Evolutionary conservation across 2,329 filamentous ascomycete genomes (phyloP).

Genomic region (Alternaria incomplexa): DNA sequence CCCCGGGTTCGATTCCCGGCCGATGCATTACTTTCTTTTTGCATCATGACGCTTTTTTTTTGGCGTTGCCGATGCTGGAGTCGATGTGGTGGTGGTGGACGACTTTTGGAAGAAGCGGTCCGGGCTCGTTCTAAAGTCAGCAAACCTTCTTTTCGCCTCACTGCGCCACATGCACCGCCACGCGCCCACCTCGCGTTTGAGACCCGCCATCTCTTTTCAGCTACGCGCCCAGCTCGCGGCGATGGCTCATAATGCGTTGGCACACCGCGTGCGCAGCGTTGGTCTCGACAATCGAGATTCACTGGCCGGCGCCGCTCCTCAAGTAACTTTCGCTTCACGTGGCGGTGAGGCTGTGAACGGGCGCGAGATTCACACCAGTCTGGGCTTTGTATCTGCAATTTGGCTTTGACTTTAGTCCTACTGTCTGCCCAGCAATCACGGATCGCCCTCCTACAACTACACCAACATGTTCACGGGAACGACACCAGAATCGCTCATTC

Average conservation of each 20-base stretch:
- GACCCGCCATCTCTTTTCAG: conserved; percentile 26
- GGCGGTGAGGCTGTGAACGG: conserved; percentile 9
- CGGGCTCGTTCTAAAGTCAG: background rate
- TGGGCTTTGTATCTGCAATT: background rate
- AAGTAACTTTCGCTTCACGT: background rate
- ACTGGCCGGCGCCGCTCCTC: background rate
- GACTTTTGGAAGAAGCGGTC: background rate
- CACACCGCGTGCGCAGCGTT: background rate
- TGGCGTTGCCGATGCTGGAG: background rate
- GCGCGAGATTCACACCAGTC: background rate
- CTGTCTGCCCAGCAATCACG: background rate
- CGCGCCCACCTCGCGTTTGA: conserved; percentile 20
- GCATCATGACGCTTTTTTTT: background rate
- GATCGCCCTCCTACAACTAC: background rate
- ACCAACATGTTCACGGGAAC: conserved; percentile 40
- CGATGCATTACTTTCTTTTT: conserved; percentile 22
- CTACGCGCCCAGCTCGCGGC: conserved; percentile 20
- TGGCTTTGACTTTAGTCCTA: background rate
- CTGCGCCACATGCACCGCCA: conserved; percentile 23
- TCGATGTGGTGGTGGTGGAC: background rate
- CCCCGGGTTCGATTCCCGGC: conserved; percentile 35
- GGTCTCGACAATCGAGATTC: background rate
- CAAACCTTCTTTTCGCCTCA: background rate
- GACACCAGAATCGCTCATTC: conserved; percentile 81
- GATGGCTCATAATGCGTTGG: conserved; percentile 17